A percentile compares a stretch with the other conserved stretches of the same genome.
phyloP scores from a whole-genome alignment of 2,329 filamentous ascomycete species.

The Orbilia ellipsospora region DNA sequence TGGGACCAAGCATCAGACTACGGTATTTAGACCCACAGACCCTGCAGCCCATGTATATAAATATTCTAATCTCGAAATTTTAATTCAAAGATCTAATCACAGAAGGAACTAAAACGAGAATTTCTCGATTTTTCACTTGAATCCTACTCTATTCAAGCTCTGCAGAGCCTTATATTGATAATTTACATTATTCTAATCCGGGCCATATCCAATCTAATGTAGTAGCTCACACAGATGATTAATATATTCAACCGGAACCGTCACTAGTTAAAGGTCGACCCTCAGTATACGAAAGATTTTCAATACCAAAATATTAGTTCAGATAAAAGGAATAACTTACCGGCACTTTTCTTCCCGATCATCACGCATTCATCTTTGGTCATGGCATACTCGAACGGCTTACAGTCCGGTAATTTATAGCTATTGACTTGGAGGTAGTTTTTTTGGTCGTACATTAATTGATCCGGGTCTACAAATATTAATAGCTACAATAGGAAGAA shows the following conservation, averaged over 20 bases:
- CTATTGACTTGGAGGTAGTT: conserved; percentile 33
- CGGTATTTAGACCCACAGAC: no score
- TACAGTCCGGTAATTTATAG: conserved; percentile 19
- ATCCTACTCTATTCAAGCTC: no score
- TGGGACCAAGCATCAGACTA: no score
- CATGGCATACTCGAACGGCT: conserved; percentile 19
- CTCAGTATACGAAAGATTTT: background rate
- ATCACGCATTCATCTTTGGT: conserved; percentile 17
- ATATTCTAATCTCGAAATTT: no score
- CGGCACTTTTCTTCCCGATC: conserved; percentile 3
- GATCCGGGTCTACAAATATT: conserved; percentile 8
- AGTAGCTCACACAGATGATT: conserved; percentile 33
- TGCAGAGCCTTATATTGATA: no score
- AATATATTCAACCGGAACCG: conserved; percentile 28
- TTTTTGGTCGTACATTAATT: conserved; percentile 20
- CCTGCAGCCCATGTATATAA: no score
- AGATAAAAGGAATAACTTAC: conserved; percentile 9
- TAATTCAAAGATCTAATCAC: no score
- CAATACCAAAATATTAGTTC: background rate
- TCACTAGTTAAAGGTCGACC: background rate
- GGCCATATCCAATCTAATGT: conserved; percentile 4
- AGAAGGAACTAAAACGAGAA: background rate
- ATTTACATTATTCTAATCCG: no score
- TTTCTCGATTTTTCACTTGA: background rate
- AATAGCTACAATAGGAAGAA: background rate